phyloP scores from a whole-genome alignment of 1,284 basidiomycete genomes.

The Trametes pubescens region DNA sequence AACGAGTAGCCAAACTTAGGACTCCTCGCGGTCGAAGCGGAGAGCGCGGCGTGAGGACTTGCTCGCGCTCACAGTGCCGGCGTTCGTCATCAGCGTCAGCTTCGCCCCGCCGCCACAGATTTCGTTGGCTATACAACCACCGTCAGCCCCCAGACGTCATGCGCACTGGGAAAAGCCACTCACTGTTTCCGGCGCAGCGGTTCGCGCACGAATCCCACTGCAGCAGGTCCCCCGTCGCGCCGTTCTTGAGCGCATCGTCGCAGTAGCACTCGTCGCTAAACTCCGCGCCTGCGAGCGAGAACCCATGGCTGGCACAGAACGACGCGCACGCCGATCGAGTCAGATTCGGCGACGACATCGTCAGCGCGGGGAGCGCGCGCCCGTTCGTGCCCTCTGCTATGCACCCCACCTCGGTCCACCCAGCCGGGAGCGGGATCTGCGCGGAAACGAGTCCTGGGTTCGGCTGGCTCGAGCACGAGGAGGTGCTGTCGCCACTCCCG shows the following conservation, averaged over 20 bases:
- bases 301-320: conserved; percentile 30
- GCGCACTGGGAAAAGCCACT: background rate
- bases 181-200: conserved; percentile 27
- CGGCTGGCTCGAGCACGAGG: conserved; percentile 15
- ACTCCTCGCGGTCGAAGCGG: conserved; percentile 9
- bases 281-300: conserved; percentile 38
- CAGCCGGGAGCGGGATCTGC: conserved; percentile 27
- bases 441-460: conserved; percentile 29
- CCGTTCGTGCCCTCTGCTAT: conserved; percentile 39
- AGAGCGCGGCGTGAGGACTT: conserved; percentile 6
- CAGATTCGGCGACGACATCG: conserved; percentile 29
- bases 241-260: conserved; percentile 27
- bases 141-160: background rate
- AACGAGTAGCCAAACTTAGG: background rate
- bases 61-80: conserved; percentile 2
- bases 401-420: conserved; percentile 39
- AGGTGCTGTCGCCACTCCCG: conserved; percentile 15
- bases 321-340: conserved; percentile 23
- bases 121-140: conserved; percentile 9
- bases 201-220: conserved; percentile 24
- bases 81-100: conserved; percentile 30
- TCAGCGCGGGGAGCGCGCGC: conserved; percentile 37
- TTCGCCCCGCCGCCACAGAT: conserved; percentile 36
- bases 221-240: conserved; percentile 18
- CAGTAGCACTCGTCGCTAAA: conserved; percentile 41